Percentiles rank a stretch among this genome's conserved stretches.
Evolutionary conservation across 805 yeast species (phyloP).

Genomic region (Clavispora asparagi): DNA sequence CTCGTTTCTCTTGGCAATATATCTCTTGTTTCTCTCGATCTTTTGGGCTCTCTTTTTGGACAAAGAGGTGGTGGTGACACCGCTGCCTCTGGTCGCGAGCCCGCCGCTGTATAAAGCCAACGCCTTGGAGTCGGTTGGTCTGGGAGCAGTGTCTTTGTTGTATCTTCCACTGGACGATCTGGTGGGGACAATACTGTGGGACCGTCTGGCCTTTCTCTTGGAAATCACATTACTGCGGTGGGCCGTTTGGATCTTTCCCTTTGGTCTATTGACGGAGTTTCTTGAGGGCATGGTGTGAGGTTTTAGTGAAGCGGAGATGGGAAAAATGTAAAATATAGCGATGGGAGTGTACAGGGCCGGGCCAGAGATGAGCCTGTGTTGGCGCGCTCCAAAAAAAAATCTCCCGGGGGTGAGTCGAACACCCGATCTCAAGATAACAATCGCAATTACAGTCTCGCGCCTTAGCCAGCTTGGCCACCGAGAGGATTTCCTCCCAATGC

Average conservation of each 20-base stretch:
- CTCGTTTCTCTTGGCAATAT: slow-evolving; percentile 53
- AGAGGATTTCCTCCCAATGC: no score
- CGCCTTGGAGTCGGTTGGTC: slow-evolving; percentile 33
- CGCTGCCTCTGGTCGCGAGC: slow-evolving; percentile 14
- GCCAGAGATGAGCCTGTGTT: not conserved
- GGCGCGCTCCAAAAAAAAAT: slow-evolving; percentile 10
- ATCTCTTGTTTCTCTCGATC: slow-evolving; percentile 72
- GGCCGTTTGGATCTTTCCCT: slow-evolving; percentile 47
- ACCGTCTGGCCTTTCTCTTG: slow-evolving; percentile 52
- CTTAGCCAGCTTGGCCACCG: slow-evolving; percentile 49
- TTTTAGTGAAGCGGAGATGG: not conserved
- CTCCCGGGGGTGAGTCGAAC: slow-evolving; percentile 49
- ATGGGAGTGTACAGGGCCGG: not conserved
- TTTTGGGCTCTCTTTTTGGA: slow-evolving; percentile 77
- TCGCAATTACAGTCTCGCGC: slow-evolving; percentile 43
- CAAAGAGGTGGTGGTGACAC: slow-evolving; percentile 54
- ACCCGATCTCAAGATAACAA: slow-evolving; percentile 44
- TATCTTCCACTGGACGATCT: slow-evolving; percentile 40
- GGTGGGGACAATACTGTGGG: slow-evolving; percentile 35
- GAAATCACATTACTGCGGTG: slow-evolving; percentile 48
- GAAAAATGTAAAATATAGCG: not conserved
- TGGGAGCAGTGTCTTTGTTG: slow-evolving; percentile 29
- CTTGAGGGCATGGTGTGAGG: slow-evolving; percentile 63
- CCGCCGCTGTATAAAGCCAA: slow-evolving; percentile 41
- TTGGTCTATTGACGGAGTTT: slow-evolving; percentile 79